These are phyloP conservation scores for Pseudovirgaria hyperparasitica DNA, from an alignment of 2,329 filamentous ascomycete genomes.

Conservation along the genomic window DNA sequence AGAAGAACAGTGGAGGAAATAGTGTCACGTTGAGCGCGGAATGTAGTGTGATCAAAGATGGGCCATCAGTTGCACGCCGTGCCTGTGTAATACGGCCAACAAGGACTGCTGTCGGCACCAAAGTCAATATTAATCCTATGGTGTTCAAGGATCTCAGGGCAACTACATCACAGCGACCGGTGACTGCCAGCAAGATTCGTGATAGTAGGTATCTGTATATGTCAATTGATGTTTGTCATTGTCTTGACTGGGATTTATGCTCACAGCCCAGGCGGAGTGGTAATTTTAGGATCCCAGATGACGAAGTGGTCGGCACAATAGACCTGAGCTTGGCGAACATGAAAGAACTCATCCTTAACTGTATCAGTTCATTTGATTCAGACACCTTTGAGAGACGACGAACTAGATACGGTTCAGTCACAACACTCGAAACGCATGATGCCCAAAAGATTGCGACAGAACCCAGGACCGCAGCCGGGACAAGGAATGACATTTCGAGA, in stretches of 20 bases:
- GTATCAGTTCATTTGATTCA: not conserved
- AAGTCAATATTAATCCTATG: slow-evolving; percentile 11
- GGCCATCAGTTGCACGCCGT: not conserved
- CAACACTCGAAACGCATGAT: slow-evolving; percentile 31
- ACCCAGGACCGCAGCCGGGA: not conserved
- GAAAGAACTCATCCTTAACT: slow-evolving; percentile 70
- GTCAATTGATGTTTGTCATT: slow-evolving; percentile 23
- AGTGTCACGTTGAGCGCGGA: slow-evolving; percentile 67
- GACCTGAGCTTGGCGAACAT: slow-evolving; percentile 79
- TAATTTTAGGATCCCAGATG: slow-evolving; percentile 94
- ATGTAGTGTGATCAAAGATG: slow-evolving; percentile 32
- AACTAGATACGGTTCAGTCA: slow-evolving; percentile 47
- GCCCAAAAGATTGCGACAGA: slow-evolving; percentile 25
- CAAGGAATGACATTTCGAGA: not conserved
- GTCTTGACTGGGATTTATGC: slow-evolving; percentile 33
- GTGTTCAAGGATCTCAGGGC: slow-evolving; percentile 27
- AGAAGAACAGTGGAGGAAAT: slow-evolving; percentile 91
- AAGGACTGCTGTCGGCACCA: too few relatives aligned
- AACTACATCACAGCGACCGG: slow-evolving; percentile 25
- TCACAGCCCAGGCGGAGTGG: slow-evolving; percentile 75
- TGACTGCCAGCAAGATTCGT: slow-evolving; percentile 22
- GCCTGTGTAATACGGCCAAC: not conserved
- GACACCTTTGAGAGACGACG: not conserved
- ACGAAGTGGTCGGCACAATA: slow-evolving; percentile 66
- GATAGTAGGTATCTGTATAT: slow-evolving; percentile 27